These are phyloP conservation scores for Trametes polyzona DNA, from an alignment of 1,284 basidiomycete genomes.

Conservation along the genomic window DNA sequence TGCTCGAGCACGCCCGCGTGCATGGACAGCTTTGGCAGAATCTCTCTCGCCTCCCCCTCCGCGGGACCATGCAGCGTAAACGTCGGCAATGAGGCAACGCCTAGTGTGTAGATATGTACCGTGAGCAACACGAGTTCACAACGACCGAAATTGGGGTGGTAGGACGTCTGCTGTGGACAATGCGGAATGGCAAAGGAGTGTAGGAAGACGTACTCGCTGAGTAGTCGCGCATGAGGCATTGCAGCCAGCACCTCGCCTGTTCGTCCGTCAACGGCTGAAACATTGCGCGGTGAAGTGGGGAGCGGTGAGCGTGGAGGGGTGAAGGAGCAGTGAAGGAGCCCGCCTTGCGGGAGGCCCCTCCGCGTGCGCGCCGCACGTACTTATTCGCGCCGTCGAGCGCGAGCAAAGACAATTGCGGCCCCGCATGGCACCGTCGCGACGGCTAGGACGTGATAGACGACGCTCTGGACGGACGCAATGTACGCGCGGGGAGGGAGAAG, in stretches of 20 bases:
- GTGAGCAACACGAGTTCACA: neutral
- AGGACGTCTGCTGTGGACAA: neutral
- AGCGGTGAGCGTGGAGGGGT: slow-evolving; percentile 1
- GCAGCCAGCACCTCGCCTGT: slow-evolving; percentile 17
- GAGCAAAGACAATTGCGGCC: slow-evolving; percentile 19
- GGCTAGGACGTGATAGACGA: neutral
- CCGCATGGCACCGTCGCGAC: neutral
- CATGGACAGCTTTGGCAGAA: neutral
- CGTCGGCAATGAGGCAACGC: neutral
- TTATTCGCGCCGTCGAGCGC: slow-evolving; percentile 11
- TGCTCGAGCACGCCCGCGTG: slow-evolving; percentile 20
- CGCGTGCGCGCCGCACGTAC: slow-evolving; percentile 10
- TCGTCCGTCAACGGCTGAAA: slow-evolving; percentile 18
- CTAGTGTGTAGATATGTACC: neutral
- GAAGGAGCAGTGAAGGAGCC: slow-evolving; percentile 21
- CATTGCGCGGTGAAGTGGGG: slow-evolving; percentile 3
- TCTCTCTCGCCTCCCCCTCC: neutral
- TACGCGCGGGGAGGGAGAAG: neutral
- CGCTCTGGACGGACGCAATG: neutral
- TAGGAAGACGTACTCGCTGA: slow-evolving; percentile 7
- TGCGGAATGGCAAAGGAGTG: neutral
- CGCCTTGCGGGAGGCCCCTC: slow-evolving; percentile 12
- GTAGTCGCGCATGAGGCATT: slow-evolving; percentile 1
- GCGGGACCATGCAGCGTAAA: neutral
- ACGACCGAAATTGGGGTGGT: neutral